A percentile compares a stretch with the other conserved stretches of the same genome.
phyloP scores from a whole-genome alignment of 768 basidiomycete species.

The Kwoniella botswanensis region DNA sequence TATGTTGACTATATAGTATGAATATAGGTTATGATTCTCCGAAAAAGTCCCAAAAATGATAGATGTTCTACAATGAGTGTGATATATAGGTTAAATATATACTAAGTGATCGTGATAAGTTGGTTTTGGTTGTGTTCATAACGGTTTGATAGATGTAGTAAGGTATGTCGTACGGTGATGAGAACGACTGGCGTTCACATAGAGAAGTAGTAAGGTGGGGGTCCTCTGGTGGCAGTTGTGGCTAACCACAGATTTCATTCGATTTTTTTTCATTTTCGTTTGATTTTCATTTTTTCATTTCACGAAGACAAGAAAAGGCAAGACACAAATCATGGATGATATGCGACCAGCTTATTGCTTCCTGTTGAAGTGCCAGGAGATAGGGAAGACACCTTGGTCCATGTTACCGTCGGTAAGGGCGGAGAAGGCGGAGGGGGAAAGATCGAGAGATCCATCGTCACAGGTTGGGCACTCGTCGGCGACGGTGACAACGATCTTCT shows the following conservation, averaged over 20 bases:
- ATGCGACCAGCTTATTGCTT: conserved; percentile 19
- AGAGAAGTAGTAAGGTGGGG: background rate
- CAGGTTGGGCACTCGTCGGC: conserved; percentile 56
- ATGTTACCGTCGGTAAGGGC: conserved; percentile 35
- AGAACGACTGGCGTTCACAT: conserved; percentile 7
- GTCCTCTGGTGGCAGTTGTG: background rate
- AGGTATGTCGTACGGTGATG: background rate
- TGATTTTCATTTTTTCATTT: background rate
- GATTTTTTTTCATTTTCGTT: background rate
- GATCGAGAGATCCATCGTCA: conserved; percentile 47
- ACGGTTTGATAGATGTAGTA: background rate
- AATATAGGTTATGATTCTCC: conserved; percentile 2
- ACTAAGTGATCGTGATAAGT: conserved; percentile 21
- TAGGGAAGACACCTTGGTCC: conserved; percentile 43
- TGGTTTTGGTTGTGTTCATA: conserved; percentile 10
- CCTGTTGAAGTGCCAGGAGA: conserved; percentile 45
- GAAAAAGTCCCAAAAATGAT: conserved; percentile 12
- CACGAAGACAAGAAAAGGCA: background rate
- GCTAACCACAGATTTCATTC: background rate
- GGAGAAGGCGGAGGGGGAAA: conserved; percentile 47
- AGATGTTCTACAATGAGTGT: conserved; percentile 19
- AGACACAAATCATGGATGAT: background rate
- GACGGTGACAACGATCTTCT: conserved; percentile 40
- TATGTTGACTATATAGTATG: background rate
- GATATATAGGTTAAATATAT: background rate